phyloP scores from a whole-genome alignment of 805 yeast species.

The Starmerella asiatica region DNA sequence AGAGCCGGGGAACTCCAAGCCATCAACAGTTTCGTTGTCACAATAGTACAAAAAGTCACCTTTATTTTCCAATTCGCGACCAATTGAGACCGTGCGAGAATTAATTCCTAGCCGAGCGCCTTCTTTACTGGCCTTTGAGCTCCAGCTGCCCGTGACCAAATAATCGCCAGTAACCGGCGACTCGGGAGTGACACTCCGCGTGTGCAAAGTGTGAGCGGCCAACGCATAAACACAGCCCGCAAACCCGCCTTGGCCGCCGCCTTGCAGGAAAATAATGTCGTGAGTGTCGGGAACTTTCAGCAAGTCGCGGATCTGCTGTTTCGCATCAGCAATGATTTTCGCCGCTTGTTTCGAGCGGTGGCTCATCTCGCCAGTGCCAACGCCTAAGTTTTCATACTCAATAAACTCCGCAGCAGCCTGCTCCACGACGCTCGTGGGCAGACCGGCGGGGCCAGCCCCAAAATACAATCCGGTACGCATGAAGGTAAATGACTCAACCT shows the following conservation, averaged over 20 bases:
- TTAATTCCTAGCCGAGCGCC: slow-evolving; percentile 72
- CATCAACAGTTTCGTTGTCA: slow-evolving; percentile 95
- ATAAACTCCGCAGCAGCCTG: slow-evolving; percentile 78
- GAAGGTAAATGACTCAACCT: slow-evolving; percentile 3
- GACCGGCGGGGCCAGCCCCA: slow-evolving; percentile 97
- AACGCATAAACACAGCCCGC: slow-evolving; percentile 75
- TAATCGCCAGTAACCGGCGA: slow-evolving; percentile 63
- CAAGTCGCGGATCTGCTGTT: slow-evolving; percentile 48
- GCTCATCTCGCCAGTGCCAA: slow-evolving; percentile 92
- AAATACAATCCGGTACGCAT: slow-evolving; percentile 39
- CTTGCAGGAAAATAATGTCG: slow-evolving; percentile 89
- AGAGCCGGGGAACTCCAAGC: slow-evolving; percentile 63
- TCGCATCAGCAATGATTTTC: slow-evolving; percentile 63
- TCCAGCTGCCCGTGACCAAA: slow-evolving; percentile 89
- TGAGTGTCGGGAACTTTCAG: slow-evolving; percentile 77
- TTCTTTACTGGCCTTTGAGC: slow-evolving; percentile 75
- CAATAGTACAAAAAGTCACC: slow-evolving; percentile 81
- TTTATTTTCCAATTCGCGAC: slow-evolving; percentile 38
- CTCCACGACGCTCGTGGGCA: slow-evolving; percentile 72
- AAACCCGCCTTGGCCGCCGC: slow-evolving; percentile 96
- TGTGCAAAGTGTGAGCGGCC: slow-evolving; percentile 38
- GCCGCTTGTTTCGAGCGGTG: slow-evolving; percentile 83
- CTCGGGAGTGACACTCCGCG: slow-evolving; percentile 37
- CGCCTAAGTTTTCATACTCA: slow-evolving; percentile 51
- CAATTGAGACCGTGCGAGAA: slow-evolving; percentile 55